phyloP scores from a whole-genome alignment of 345 rosid genomes.

The Dimocarpus longan region DNA sequence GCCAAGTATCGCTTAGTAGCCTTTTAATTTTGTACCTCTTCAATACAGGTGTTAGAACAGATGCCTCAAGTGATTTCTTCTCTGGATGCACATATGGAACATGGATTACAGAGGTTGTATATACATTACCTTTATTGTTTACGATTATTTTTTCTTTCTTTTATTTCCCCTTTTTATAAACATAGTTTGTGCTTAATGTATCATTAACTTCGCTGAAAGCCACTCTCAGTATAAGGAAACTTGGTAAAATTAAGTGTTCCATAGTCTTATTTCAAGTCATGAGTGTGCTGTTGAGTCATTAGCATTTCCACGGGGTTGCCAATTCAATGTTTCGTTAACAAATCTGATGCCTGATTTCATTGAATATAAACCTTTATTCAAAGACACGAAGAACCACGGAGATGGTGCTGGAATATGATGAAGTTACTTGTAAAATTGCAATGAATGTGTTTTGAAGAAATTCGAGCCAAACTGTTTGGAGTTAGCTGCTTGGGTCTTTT shows the following conservation, averaged over 20 bases:
- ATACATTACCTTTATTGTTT: neutral
- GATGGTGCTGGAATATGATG: neutral
- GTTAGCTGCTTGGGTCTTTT: neutral
- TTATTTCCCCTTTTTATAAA: neutral
- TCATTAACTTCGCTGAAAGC: neutral
- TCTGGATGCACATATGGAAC: slow-evolving; percentile 81
- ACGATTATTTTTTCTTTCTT: neutral
- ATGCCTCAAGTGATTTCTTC: slow-evolving; percentile 80
- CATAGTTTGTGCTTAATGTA: neutral
- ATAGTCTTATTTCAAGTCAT: neutral
- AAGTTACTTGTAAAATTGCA: neutral
- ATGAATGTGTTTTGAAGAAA: neutral
- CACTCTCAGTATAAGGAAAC: neutral
- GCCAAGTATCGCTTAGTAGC: neutral
- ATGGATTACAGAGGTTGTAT: slow-evolving; percentile 63
- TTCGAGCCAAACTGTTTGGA: neutral
- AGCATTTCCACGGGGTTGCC: neutral
- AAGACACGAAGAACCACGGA: neutral
- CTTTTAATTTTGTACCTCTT: slow-evolving; percentile 6
- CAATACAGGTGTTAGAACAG: slow-evolving; percentile 65
- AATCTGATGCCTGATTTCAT: neutral
- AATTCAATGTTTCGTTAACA: neutral
- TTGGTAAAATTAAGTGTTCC: slow-evolving; percentile 1
- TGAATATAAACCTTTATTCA: neutral
- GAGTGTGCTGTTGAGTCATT: neutral